Base-by-base conservation (phyloP, 2,329 filamentous ascomycete genomes). In the Cladorrhinum sp. region DNA sequence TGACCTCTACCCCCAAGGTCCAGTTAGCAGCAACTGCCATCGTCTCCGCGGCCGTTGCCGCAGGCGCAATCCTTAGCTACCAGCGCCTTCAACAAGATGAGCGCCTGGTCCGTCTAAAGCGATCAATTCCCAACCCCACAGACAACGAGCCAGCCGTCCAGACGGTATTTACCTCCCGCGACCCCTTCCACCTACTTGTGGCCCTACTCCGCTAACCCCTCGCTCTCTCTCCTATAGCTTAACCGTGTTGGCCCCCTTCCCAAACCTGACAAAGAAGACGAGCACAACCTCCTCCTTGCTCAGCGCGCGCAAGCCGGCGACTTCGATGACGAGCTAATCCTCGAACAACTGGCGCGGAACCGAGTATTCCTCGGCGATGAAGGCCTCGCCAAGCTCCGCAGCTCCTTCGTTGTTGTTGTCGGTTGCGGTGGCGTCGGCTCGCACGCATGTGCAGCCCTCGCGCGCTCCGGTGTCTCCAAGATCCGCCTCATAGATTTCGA, bases 391-490 rank as follows among this genome's bases (percentile, higher is more conserved):
- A 92, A 90, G 71, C 83, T 99, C 27, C 90, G 93, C 12, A 81
- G 83, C 51, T 85, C 93, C 1, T 96, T 96, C 70, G 85, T 99
- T 51, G 82, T 98, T 41, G 85, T 99, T 1, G 92, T 99, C 10
- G 95, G 95, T 3, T 93, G 92, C 67, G 95, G 95, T 64, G 95
- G 95, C 48, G 95, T 99, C 4, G 95, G 95, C 50, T 97, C 92
- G 6, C 96, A 99, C 78, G 93, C 91, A 64, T 85, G 89, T 3
- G 88, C 93, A 1, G 88, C 95, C 2, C 85, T 99, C 27, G 89
- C 92, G 4, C 88, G 95, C 27, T 96, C 93, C 0, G 95, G 95
- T 29, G 92, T 96, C 49, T 88, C 89, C n/a, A 88, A 87, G 68
- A 82, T 99, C 58, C 88, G 95, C 1, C 83, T 99, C 38, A 86